Base-by-base conservation (phyloP, 2,329 filamentous ascomycete species). In the Hymenoscyphus salicellus region DNA sequence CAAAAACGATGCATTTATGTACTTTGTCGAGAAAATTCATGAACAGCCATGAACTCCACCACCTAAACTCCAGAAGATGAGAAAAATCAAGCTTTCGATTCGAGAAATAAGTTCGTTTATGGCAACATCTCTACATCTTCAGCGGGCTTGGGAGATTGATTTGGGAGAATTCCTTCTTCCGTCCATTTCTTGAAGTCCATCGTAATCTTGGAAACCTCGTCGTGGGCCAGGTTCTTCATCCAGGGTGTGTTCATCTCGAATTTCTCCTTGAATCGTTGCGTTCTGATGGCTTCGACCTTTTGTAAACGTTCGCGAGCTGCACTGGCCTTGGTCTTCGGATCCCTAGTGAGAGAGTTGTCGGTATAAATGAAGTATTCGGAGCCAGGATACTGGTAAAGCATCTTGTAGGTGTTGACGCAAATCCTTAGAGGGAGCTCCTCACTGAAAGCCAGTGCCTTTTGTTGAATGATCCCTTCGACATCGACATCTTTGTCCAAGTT, bases 361-460 rank as follows among this genome's bases (percentile, higher is more conserved):
- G 78, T 78, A 77, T 89, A 92, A 75, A 90, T 78, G 67, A 86
- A 90, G 78, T 84, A 91, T 72, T 93, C 91, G 6, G 83, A 83
- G 23, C 89, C 91, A 33, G 83, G 83, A 1, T 89, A 85, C 63
- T 88, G 87, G 80, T 90, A 93, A n/a, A 91, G 81, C 73, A 94
- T 89, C 78, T 91, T 90, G 74, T 89, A 92, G 63, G 86, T 91
- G 76, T 90, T 90, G 16, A 92, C 84, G 72, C 89, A 92, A 73
- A 94, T 90, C 66, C 89, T 87, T 52, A 92, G 84, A 11, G 86
- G 84, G 49, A 94, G 78, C 20, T 88, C 86, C 72, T 93, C 90
- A 65, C 86, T 80, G 70, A 86, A 88, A 5, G 84, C 80, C 5
- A 90, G 71, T 80, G 82, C 75, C 49, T 79, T 79, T 46, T 78